Base-by-base conservation (phyloP, 78 protist genomes). In the Dictyostelium firmibasis region DNA sequence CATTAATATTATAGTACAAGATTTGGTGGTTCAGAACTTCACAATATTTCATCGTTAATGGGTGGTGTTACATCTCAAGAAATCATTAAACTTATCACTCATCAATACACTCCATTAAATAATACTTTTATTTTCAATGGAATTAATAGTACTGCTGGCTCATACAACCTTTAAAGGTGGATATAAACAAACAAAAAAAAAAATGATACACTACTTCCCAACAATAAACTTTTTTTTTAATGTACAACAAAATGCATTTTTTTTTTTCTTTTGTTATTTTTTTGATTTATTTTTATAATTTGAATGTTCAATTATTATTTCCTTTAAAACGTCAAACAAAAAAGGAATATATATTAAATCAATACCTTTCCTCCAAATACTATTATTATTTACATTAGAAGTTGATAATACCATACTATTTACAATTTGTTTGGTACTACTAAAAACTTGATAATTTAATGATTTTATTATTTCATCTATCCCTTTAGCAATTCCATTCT, bases 31-130 rank as follows among this genome's bases (percentile, higher is more conserved):
- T 50, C 77, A 31, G 99, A 98, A 89, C n/a, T 97, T 69, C 99
- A 98, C 85, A 74, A 62, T 16, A 53, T 98, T 29, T 93, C 98
- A 10, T 96, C 98, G 4, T 67, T 96, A 43, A 35, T 98, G 53
- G 99, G 99, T n/a, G 99, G 99, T 76, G 67, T 98, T 10, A 96
- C 91, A 7, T 82, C 97, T 31, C 98, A 96, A 79, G 99, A 98
- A 81, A 91, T 95, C 33, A 83, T 96, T 95, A 98, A 98, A 93
- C 50, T 97, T 20, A 38, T 97, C 53, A 95, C 96, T 27, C 94
- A 77, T 36, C 98, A 97, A 79, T 98, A 91, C 77, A 94, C 96
- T n/a, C 99, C 99, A 47, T 67, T 97, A 47, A 85, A 91, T 79
- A 93, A 95, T 84, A 92, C 98, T 33, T 96, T 88, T 69, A 64